Conservation (phyloP, 345 rosid species). For the Gossypium australe region DNA sequence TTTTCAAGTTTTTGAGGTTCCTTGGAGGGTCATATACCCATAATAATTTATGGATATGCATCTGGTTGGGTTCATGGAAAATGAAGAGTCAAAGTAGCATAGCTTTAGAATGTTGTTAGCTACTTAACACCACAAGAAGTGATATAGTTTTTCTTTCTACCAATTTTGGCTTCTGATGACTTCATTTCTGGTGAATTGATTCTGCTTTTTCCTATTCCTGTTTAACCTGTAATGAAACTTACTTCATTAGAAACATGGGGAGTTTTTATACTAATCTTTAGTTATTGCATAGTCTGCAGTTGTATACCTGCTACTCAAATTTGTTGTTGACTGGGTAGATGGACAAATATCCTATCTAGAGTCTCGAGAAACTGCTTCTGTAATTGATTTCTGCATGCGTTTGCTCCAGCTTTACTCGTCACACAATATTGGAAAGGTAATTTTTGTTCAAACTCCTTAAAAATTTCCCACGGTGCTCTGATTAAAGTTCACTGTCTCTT, state of each 20-base stretch:
- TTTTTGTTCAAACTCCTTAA: slow-evolving; percentile 4
- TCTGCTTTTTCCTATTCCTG: neutral
- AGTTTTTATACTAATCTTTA: slow-evolving; percentile 10
- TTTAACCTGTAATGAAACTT: slow-evolving; percentile 1
- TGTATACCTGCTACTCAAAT: slow-evolving; percentile 82
- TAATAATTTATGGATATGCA: neutral
- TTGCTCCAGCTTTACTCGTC: slow-evolving; percentile 93
- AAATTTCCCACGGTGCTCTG: neutral
- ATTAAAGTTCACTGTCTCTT: neutral
- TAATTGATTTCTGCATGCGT: slow-evolving; percentile 83
- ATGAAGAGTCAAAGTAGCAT: neutral
- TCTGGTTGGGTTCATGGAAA: neutral
- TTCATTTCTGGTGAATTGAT: neutral
- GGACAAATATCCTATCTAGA: slow-evolving; percentile 93
- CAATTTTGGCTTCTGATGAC: neutral
- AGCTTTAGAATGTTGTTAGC: neutral
- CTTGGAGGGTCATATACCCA: neutral
- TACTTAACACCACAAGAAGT: neutral
- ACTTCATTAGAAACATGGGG: neutral
- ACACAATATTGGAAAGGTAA: slow-evolving; percentile 96
- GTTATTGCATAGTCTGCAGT: slow-evolving; percentile 75
- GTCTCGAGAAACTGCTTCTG: slow-evolving; percentile 67
- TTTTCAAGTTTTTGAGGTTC: neutral
- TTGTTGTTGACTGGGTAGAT: slow-evolving; percentile 94
- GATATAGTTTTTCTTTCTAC: neutral